Evolutionary conservation across 345 rosid species (phyloP).

Genomic region (Carallia brachiata): DNA sequence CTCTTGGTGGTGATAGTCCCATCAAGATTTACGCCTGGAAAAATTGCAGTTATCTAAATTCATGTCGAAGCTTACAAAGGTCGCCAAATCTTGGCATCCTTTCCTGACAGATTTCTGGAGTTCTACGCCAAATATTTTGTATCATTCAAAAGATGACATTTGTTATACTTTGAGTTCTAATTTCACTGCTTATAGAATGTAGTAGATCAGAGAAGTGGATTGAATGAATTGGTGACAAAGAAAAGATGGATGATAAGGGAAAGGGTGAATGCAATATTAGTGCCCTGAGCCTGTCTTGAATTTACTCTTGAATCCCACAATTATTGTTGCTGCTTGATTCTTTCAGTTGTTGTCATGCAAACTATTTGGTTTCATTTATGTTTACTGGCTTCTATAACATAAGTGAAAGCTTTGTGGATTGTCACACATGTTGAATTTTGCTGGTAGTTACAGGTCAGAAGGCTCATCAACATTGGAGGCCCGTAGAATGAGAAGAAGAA

Average conservation of each 20-base stretch:
- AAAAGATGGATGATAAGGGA: not conserved
- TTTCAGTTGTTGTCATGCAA: not conserved
- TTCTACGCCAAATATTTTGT: too few relatives aligned
- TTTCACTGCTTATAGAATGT: not conserved
- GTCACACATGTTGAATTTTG: too few relatives aligned
- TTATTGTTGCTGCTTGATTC: not conserved
- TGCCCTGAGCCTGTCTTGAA: not conserved
- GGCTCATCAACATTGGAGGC: conserved; percentile 74
- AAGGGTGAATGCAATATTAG: not conserved
- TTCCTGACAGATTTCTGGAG: too few relatives aligned
- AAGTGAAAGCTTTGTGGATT: too few relatives aligned
- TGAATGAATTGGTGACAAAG: not conserved
- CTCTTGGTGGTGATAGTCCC: too few relatives aligned
- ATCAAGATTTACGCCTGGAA: too few relatives aligned
- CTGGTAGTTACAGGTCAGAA: conserved; percentile 62
- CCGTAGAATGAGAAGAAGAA: conserved; percentile 91
- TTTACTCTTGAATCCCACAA: not conserved
- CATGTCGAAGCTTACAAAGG: too few relatives aligned
- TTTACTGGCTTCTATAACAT: too few relatives aligned
- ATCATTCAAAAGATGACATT: too few relatives aligned
- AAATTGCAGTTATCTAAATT: too few relatives aligned
- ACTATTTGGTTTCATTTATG: too few relatives aligned
- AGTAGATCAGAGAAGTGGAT: not conserved
- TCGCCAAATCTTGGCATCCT: too few relatives aligned
- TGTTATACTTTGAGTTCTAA: not conserved